phyloP scores from a whole-genome alignment of 805 yeast species.

The Candida arabinofermentans region DNA sequence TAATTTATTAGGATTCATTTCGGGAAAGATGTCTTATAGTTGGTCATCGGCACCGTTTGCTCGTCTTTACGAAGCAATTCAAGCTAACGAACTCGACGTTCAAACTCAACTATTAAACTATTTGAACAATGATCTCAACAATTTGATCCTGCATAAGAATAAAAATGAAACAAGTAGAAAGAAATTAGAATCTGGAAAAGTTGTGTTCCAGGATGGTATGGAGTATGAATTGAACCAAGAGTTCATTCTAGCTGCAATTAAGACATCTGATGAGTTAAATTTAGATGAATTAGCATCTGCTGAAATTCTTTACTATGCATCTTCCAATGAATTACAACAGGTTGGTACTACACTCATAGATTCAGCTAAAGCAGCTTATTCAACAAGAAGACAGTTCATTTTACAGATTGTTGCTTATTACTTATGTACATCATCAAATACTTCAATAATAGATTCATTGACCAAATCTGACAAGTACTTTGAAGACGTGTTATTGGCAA shows the following conservation, averaged over 20 bases:
- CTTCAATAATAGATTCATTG: slow-evolving; percentile 1
- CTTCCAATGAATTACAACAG: slow-evolving; percentile 28
- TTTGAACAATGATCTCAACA: slow-evolving; percentile 43
- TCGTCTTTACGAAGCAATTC: slow-evolving; percentile 44
- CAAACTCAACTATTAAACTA: slow-evolving; percentile 14
- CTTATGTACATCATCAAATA: slow-evolving; percentile 21
- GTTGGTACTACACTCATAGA: slow-evolving; percentile 51
- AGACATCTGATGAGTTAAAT: slow-evolving; percentile 59
- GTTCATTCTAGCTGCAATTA: slow-evolving; percentile 57
- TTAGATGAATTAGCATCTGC: slow-evolving; percentile 78
- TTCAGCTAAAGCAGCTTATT: slow-evolving; percentile 64
- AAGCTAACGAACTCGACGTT: slow-evolving; percentile 21
- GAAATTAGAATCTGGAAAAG: slow-evolving; percentile 41
- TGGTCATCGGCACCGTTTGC: slow-evolving; percentile 42
- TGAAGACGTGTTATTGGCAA: slow-evolving; percentile 42
- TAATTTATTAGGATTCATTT: background rate
- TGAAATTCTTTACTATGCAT: slow-evolving; percentile 54
- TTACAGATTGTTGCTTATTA: slow-evolving; percentile 56
- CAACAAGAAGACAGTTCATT: slow-evolving; percentile 67
- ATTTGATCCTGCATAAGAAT: slow-evolving; percentile 37
- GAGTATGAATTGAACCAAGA: slow-evolving; percentile 60
- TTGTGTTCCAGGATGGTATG: slow-evolving; percentile 50
- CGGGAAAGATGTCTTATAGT: slow-evolving; percentile 10
- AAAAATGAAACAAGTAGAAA: slow-evolving; percentile 46
- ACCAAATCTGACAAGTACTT: slow-evolving; percentile 18